These are phyloP conservation scores for Hypholoma fasciculare DNA, from an alignment of 768 basidiomycete genomes.

Conservation along the genomic window DNA sequence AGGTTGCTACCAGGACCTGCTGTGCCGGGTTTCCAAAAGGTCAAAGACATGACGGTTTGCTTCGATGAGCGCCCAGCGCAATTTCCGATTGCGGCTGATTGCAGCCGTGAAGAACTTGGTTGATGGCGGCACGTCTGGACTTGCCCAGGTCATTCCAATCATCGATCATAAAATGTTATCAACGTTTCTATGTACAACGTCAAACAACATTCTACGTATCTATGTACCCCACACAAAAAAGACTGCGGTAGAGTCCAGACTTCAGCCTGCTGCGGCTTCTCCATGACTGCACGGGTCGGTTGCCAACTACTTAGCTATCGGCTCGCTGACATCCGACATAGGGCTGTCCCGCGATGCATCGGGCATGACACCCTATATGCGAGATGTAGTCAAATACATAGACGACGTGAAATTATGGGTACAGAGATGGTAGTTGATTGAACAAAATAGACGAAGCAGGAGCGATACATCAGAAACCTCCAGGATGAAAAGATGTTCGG, in stretches of 20 bases:
- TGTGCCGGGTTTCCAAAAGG: slow-evolving; percentile 93
- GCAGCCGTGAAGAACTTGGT: background rate
- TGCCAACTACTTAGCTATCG: background rate
- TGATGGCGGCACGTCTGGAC: background rate
- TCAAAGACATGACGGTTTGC: slow-evolving; percentile 45
- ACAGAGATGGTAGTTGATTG: background rate
- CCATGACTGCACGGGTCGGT: background rate
- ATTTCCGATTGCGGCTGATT: background rate
- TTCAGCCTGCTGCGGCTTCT: background rate
- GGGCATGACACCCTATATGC: background rate
- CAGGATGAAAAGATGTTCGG: slow-evolving; percentile 15
- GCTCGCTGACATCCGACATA: background rate
- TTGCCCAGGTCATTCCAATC: background rate
- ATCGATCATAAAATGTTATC: background rate
- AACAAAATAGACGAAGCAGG: slow-evolving; percentile 8
- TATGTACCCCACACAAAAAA: background rate
- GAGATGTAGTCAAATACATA: too few relatives aligned
- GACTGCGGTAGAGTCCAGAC: background rate
- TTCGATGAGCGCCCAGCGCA: background rate
- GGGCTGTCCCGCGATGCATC: background rate
- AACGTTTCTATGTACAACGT: background rate
- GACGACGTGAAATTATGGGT: background rate
- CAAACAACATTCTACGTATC: background rate
- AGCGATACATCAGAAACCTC: slow-evolving; percentile 14
- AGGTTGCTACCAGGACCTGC: slow-evolving; percentile 82